phyloP scores from a whole-genome alignment of 768 basidiomycete species.

The Tricholoma saponaceum region DNA sequence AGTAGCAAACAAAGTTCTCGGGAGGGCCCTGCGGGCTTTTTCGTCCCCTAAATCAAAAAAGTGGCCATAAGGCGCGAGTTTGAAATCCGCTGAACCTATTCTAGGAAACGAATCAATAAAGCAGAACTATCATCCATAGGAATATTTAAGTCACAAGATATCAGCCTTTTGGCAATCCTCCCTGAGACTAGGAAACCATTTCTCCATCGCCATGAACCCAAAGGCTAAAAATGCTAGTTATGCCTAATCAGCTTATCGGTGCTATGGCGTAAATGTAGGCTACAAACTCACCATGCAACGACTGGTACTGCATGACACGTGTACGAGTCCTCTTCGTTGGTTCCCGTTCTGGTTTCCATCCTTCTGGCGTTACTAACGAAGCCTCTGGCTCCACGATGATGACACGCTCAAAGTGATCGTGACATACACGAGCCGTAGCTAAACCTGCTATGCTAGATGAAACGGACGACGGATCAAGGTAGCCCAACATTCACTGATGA shows the following conservation, averaged over 20 bases:
- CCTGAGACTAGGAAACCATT: not conserved
- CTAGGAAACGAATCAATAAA: not conserved
- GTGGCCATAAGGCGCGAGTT: slow-evolving; percentile 11
- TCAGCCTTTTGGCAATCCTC: not conserved
- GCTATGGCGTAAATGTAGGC: not conserved
- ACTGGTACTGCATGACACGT: slow-evolving; percentile 22
- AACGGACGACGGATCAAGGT: not conserved
- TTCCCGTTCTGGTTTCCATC: slow-evolving; percentile 13
- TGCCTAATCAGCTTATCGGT: not conserved
- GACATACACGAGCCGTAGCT: slow-evolving; percentile 25
- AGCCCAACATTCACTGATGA: no score
- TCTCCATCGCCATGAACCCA: not conserved
- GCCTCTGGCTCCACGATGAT: slow-evolving; percentile 28
- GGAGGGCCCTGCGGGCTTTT: slow-evolving; percentile 7
- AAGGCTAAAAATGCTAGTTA: slow-evolving; percentile 1
- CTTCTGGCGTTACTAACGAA: slow-evolving; percentile 20
- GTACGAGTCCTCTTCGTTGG: slow-evolving; percentile 11
- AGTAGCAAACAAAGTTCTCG: slow-evolving; percentile 16
- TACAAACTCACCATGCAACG: slow-evolving; percentile 14
- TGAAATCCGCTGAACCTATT: slow-evolving; percentile 13
- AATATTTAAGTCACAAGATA: not conserved
- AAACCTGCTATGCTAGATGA: slow-evolving; percentile 25
- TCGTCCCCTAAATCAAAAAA: slow-evolving; percentile 8
- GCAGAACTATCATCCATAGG: not conserved
- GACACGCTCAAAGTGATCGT: slow-evolving; percentile 28